Evolutionary conservation across 2,329 filamentous ascomycete species (phyloP).

Genomic region (Mycosphaerella sp.): DNA sequence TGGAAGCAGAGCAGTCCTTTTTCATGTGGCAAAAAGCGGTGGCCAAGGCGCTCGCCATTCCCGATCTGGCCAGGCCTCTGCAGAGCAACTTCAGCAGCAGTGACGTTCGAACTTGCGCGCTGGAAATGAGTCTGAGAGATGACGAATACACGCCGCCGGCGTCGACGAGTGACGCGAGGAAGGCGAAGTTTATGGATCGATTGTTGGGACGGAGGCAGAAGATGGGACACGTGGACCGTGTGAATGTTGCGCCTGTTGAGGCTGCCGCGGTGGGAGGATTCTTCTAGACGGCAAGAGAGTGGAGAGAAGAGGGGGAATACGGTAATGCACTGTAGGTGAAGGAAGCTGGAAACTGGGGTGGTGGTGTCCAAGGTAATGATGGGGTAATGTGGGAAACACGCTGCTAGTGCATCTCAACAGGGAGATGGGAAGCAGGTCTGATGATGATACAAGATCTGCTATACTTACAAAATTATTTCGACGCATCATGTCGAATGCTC

Average conservation of each 20-base stretch:
- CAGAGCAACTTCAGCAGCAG: not conserved
- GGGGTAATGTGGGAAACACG: not conserved
- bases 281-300: not conserved
- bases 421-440: slow-evolving; percentile 2
- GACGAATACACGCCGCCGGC: not conserved
- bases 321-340: not conserved
- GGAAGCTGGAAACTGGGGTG: not conserved
- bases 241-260: not conserved
- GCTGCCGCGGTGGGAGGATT: not conserved
- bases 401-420: not conserved
- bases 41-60: slow-evolving; percentile 18
- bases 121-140: slow-evolving; percentile 22
- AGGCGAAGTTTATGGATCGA: slow-evolving; percentile 33
- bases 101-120: slow-evolving; percentile 10
- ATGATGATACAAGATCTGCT: slow-evolving; percentile 4
- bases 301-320: not conserved
- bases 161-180: slow-evolving; percentile 22
- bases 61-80: slow-evolving; percentile 25
- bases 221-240: slow-evolving; percentile 1
- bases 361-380: not conserved
- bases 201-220: slow-evolving; percentile 30
- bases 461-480: slow-evolving; percentile 6
- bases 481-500: slow-evolving; percentile 5
- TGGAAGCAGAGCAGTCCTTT: slow-evolving; percentile 29
- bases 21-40: slow-evolving; percentile 30